Conservation (phyloP, 2,329 filamentous ascomycete genomes). For the Fusarium stilboides region DNA sequence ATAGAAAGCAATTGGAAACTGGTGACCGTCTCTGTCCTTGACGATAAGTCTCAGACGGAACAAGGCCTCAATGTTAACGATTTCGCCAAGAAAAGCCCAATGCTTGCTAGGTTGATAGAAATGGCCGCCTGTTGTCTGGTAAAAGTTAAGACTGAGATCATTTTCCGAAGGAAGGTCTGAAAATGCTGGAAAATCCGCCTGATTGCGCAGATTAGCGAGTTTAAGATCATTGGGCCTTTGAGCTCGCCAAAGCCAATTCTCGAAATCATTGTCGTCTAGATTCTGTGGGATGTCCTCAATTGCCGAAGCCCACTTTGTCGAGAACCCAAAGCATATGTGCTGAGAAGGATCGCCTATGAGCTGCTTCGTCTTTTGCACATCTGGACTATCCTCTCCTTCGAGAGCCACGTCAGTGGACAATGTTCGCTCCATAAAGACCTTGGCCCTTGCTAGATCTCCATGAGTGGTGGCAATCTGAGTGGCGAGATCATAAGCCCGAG, state of each 20-base stretch:
- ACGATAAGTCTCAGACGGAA: conserved; percentile 8
- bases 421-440: conserved; percentile 12
- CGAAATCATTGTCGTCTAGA: neutral
- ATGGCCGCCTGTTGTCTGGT: too few species aligned
- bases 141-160: neutral
- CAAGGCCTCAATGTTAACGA: neutral
- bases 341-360: neutral
- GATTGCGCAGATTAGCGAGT: conserved; percentile 8
- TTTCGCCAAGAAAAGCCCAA: conserved; percentile 39
- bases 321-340: neutral
- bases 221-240: neutral
- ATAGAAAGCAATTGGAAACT: conserved; percentile 13
- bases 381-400: conserved; percentile 4
- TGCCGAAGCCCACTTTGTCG: neutral
- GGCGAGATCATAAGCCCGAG: neutral
- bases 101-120: conserved; percentile 19
- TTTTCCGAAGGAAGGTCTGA: neutral
- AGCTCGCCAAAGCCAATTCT: conserved; percentile 21
- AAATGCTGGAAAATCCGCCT: conserved; percentile 20
- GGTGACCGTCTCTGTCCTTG: conserved; percentile 20
- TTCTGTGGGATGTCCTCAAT: neutral
- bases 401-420: neutral
- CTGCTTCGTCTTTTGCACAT: too few species aligned
- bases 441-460: conserved; percentile 21
- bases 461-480: neutral